These are phyloP conservation scores for Veloboletus limbatus DNA, from an alignment of 1,284 basidiomycete genomes.

Conservation along the genomic window DNA sequence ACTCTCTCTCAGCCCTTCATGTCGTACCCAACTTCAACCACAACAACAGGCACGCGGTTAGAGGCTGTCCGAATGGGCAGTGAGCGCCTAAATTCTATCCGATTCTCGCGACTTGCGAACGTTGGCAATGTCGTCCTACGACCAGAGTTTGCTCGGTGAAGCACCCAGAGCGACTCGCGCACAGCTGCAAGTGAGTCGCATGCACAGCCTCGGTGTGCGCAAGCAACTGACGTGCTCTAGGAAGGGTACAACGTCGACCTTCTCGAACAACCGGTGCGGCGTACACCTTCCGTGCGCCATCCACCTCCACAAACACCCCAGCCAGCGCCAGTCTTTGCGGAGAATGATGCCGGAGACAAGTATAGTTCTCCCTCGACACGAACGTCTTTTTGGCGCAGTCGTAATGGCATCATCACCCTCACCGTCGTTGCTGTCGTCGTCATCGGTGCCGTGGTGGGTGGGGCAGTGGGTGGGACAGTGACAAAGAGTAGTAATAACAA, in stretches of 20 bases:
- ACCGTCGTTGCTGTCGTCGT: constrained; percentile 39
- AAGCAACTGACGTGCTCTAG: too few species aligned
- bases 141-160: constrained; percentile 41
- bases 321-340: too few species aligned
- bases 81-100: constrained; percentile 19
- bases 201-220: constrained; percentile 15
- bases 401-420: constrained; percentile 39
- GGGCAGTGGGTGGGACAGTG: constrained; percentile 54
- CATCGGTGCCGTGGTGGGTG: constrained; percentile 57
- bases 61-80: too few species aligned
- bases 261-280: constrained; percentile 33
- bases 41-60: too few species aligned
- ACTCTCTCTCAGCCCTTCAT: too few species aligned
- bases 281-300: constrained; percentile 15
- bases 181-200: constrained; percentile 42
- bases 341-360: constrained; percentile 23
- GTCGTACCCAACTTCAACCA: too few species aligned
- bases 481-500: constrained; percentile 26
- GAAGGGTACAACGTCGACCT: constrained; percentile 54
- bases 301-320: constrained; percentile 11
- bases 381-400: constrained; percentile 31
- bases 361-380: neutral
- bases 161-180: constrained; percentile 45
- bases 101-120: neutral
- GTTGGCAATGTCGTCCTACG: constrained; percentile 42